Conservation (phyloP, 805 yeast species). For the Komagataella pastoris region DNA sequence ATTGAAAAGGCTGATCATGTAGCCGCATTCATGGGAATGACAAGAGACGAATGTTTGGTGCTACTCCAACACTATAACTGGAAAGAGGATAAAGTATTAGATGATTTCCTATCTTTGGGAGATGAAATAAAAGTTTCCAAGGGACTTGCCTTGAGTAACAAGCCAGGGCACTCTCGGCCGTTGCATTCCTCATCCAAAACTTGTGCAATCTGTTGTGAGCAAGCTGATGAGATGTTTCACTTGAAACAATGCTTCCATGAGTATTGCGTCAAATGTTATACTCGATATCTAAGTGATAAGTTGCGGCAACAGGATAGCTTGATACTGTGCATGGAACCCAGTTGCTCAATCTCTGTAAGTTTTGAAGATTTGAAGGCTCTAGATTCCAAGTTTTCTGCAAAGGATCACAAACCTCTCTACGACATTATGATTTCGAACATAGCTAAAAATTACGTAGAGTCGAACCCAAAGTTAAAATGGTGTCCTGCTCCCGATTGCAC, state of each 20-base stretch:
- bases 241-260: slow-evolving; percentile 53
- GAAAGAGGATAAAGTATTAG: slow-evolving; percentile 47
- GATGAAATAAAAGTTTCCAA: background rate
- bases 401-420: slow-evolving; percentile 11
- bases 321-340: slow-evolving; percentile 56
- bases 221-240: slow-evolving; percentile 26
- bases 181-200: slow-evolving; percentile 24
- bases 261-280: slow-evolving; percentile 60
- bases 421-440: slow-evolving; percentile 26
- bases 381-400: slow-evolving; percentile 5
- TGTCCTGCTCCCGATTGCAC: slow-evolving; percentile 83
- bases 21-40: slow-evolving; percentile 21
- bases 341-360: slow-evolving; percentile 30
- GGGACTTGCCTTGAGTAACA: background rate
- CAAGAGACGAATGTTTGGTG: slow-evolving; percentile 24
- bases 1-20: slow-evolving; percentile 18
- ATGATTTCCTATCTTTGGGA: slow-evolving; percentile 21
- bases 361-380: slow-evolving; percentile 8
- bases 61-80: slow-evolving; percentile 37
- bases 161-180: slow-evolving; percentile 4
- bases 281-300: slow-evolving; percentile 38
- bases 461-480: slow-evolving; percentile 43
- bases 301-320: slow-evolving; percentile 25
- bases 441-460: slow-evolving; percentile 38
- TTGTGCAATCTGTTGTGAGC: slow-evolving; percentile 70